A percentile compares a stretch with the other conserved stretches of the same genome.
Evolutionary conservation across 2,329 filamentous ascomycete species (phyloP).

Genomic region (Penicillium digitatum): DNA sequence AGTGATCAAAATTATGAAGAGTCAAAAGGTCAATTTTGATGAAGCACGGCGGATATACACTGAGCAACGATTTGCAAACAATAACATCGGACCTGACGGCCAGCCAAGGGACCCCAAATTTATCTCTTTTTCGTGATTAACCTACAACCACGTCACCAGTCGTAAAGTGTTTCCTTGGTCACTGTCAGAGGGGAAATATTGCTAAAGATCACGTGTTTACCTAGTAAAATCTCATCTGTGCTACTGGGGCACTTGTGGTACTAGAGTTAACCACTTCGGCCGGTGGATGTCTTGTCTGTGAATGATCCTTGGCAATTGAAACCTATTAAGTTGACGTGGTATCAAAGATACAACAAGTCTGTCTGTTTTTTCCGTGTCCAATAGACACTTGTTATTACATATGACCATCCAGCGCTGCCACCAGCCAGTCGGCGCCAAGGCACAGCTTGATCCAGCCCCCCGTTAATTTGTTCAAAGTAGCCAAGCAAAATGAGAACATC

Average conservation of each 20-base stretch:
- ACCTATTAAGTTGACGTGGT: not conserved
- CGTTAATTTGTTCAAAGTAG: not conserved
- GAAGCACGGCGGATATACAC: slow-evolving; percentile 83
- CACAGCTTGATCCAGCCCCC: not conserved
- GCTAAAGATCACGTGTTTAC: not conserved
- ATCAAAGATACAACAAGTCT: not conserved
- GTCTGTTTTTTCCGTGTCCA: not conserved
- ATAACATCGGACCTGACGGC: slow-evolving; percentile 85
- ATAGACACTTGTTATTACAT: not conserved
- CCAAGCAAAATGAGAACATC: not conserved
- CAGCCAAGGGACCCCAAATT: slow-evolving; percentile 89
- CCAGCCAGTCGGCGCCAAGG: not conserved
- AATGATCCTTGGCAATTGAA: not conserved
- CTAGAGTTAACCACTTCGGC: not conserved
- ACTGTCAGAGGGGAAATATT: not conserved
- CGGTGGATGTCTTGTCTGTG: not conserved
- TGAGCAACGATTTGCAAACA: slow-evolving; percentile 78
- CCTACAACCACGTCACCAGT: not conserved
- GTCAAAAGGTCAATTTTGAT: slow-evolving; percentile 75
- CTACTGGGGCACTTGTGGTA: not conserved
- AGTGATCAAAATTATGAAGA: slow-evolving; percentile 88
- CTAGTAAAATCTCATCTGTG: not conserved
- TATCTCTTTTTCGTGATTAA: slow-evolving; percentile 73
- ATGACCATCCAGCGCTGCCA: not conserved
- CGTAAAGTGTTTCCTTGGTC: not conserved